Conservation (phyloP, 2,329 filamentous ascomycete species). For the Trichophyton mentagrophytes region DNA sequence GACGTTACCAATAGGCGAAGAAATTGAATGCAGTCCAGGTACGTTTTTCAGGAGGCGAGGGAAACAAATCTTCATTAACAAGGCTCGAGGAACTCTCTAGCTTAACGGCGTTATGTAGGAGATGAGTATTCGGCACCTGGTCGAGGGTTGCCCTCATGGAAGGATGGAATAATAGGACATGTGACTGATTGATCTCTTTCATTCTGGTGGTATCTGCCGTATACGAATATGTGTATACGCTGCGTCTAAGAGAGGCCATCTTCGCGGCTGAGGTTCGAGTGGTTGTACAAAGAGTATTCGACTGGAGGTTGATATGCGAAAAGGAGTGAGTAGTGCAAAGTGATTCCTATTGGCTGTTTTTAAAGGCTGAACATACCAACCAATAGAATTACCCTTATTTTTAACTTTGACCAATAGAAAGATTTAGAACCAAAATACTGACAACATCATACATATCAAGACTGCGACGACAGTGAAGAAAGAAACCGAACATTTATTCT, state of each 20-base stretch:
- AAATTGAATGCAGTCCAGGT: slow-evolving; percentile 17
- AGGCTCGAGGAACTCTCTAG: slow-evolving; percentile 15
- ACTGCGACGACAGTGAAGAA: neutral
- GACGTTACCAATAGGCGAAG: slow-evolving; percentile 16
- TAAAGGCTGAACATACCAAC: too few relatives aligned
- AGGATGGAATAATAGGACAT: neutral
- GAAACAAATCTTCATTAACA: slow-evolving; percentile 16
- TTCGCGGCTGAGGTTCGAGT: too few relatives aligned
- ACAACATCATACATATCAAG: too few relatives aligned
- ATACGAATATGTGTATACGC: neutral
- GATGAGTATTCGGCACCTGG: neutral
- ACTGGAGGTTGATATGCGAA: too few relatives aligned
- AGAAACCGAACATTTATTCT: slow-evolving; percentile 1
- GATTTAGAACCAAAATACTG: too few relatives aligned
- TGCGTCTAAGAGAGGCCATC: too few relatives aligned
- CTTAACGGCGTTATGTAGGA: slow-evolving; percentile 8
- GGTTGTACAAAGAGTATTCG: too few relatives aligned
- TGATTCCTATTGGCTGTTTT: too few relatives aligned
- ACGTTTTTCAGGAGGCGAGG: slow-evolving; percentile 14
- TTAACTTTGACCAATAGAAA: too few relatives aligned
- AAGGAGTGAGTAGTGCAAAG: too few relatives aligned
- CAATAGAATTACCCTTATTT: too few relatives aligned
- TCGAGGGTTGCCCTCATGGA: neutral
- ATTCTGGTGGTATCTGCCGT: neutral
- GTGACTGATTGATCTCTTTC: neutral